Percentiles rank a stretch among this genome's conserved stretches.
Evolutionary conservation across 495 filamentous ascomycete genomes (phyloP).

Genomic region (Trichoderma gamsii): DNA sequence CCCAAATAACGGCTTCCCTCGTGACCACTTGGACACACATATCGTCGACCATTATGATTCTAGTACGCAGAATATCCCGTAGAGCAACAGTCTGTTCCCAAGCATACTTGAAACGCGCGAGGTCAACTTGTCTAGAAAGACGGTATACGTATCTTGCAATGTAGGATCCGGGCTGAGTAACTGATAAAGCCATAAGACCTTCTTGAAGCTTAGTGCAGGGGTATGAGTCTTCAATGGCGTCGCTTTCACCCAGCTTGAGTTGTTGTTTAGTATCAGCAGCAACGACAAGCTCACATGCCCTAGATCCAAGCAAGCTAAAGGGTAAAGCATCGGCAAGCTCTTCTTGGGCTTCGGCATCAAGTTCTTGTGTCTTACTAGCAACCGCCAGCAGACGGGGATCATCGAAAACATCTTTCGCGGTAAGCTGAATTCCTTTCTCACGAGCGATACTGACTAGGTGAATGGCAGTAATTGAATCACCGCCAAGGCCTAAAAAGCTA

Average conservation of each 20-base stretch:
- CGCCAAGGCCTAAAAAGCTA: neutral
- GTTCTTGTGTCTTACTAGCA: neutral
- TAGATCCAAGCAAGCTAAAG: neutral
- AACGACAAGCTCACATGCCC: neutral
- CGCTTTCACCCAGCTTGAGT: neutral
- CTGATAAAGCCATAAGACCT: slow-evolving; percentile 25
- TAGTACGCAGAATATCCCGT: neutral
- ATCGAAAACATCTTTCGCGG: slow-evolving; percentile 9
- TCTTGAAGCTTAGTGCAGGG: slow-evolving; percentile 59
- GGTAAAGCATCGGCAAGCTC: neutral
- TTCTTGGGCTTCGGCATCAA: neutral
- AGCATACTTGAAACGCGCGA: slow-evolving; percentile 21
- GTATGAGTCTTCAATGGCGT: slow-evolving; percentile 43
- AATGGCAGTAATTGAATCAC: slow-evolving; percentile 10
- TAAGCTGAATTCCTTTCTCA: neutral
- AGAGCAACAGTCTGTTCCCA: slow-evolving; percentile 3
- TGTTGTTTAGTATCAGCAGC: neutral
- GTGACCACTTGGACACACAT: neutral
- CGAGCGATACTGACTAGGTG: slow-evolving; percentile 1
- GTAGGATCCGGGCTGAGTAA: slow-evolving; percentile 35
- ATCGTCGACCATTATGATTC: neutral
- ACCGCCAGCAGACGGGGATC: slow-evolving; percentile 9
- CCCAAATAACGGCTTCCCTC: neutral
- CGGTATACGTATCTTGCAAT: slow-evolving; percentile 33
- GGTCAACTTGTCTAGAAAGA: slow-evolving; percentile 19